Conservation (phyloP, 305 asterid species). For the Withania somnifera region DNA sequence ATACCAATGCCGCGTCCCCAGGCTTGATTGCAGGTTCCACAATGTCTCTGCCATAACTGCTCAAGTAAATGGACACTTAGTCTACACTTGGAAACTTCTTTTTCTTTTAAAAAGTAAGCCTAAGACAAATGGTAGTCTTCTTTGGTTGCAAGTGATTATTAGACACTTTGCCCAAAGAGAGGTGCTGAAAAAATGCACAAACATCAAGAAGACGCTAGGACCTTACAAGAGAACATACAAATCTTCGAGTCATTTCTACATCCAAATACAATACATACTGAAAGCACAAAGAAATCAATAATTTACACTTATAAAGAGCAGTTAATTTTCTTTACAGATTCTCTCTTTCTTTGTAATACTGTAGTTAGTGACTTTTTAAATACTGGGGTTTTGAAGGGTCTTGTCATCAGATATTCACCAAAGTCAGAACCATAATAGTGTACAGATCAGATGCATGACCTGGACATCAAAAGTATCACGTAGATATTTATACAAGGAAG, state of each 20-base stretch:
- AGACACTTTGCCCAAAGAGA: not conserved
- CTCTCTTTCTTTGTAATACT: not conserved
- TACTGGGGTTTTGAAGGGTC: not conserved
- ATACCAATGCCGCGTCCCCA: constrained; percentile 28
- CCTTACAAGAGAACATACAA: not conserved
- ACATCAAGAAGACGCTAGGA: not conserved
- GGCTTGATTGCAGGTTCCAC: constrained; percentile 93
- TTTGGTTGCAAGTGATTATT: not conserved
- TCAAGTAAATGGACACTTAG: constrained; percentile 1
- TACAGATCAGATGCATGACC: not conserved
- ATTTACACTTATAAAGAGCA: not conserved
- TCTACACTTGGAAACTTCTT: not conserved
- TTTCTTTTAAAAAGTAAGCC: not conserved
- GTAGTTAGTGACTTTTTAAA: not conserved
- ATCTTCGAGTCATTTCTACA: not conserved
- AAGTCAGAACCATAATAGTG: not conserved
- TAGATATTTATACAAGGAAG: not conserved
- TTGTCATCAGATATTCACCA: not conserved
- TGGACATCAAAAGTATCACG: not conserved
- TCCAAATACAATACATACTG: not conserved
- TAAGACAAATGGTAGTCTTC: not conserved
- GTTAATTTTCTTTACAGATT: not conserved
- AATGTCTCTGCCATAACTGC: constrained; percentile 80
- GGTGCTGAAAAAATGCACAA: not conserved
- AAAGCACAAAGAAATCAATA: not conserved